Evolutionary conservation across 2,329 filamentous ascomycete genomes (phyloP).

Genomic region (Trichoderma guizhouense): DNA sequence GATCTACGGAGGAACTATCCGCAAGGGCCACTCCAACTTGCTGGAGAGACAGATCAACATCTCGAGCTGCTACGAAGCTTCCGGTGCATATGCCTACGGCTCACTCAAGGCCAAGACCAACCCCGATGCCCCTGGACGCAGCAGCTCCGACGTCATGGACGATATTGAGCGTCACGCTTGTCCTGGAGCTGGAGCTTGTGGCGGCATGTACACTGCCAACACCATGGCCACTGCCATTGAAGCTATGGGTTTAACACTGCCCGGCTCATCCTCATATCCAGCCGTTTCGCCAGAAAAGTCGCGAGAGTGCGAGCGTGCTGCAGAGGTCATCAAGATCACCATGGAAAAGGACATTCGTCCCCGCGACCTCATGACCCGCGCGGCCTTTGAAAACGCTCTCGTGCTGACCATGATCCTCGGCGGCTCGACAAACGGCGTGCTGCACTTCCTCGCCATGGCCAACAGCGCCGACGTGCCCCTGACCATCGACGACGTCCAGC

Average conservation of each 20-base stretch:
- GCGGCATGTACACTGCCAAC: slow-evolving; percentile 91
- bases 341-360: slow-evolving; percentile 83
- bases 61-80: slow-evolving; percentile 81
- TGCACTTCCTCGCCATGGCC: slow-evolving; percentile 89
- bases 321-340: slow-evolving; percentile 71
- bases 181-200: slow-evolving; percentile 62
- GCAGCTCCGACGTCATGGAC: slow-evolving; percentile 74
- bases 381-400: slow-evolving; percentile 82
- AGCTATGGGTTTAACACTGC: slow-evolving; percentile 84
- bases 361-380: slow-evolving; percentile 73
- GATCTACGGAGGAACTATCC: slow-evolving; percentile 92
- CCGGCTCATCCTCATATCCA: slow-evolving; percentile 42
- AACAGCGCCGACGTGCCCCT: slow-evolving; percentile 75
- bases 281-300: slow-evolving; percentile 69
- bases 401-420: slow-evolving; percentile 91
- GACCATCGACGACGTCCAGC: slow-evolving; percentile 77
- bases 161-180: slow-evolving; percentile 94
- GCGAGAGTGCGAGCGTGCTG: slow-evolving; percentile 79
- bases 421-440: slow-evolving; percentile 82
- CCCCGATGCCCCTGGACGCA: slow-evolving; percentile 60
- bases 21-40: slow-evolving; percentile 76
- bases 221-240: slow-evolving; percentile 91
- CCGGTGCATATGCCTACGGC: slow-evolving; percentile 77
- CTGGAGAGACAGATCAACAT: slow-evolving; percentile 82
- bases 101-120: slow-evolving; percentile 67